Base-by-base conservation (phyloP, 176 grass and related monocot species). In the Paspalum vaginatum region DNA sequence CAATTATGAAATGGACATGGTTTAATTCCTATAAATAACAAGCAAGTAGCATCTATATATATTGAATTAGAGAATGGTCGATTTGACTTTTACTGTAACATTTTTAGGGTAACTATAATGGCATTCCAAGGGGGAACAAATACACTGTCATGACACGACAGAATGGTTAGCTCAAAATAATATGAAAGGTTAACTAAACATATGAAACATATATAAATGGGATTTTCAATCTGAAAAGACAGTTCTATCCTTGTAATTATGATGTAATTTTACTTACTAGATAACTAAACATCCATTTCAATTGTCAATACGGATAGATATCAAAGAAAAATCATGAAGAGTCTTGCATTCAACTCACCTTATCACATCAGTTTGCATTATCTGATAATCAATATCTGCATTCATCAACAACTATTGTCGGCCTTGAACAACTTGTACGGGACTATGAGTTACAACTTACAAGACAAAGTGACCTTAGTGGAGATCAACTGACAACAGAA, bases 121-220 rank as follows among this genome's bases (percentile, higher is more conserved):
- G 13, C 12, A 78, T 51, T 78, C 51, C 76, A 65, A 40, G 4
- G 12, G 27, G 7, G 21, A 62, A 81, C 70, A 76, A 70, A 42
- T 58, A 14, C 5, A 68, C n/a, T 20, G 24, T 13, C 9, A 54
- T 63, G 49, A 72, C 46, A 72, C 51, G 20, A 75, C 49, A 87
- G 17, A 14, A 62, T 61, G 44, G 39, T 81, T 45, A 70, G 53
- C 38, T 82, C 12, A 47, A 47, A 80, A 71, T 67, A 87, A 57
- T 86, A 74, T 55, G 60, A 41, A 74, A 5, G 10, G 43, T 48
- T 67, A 65, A 22, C 67, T 57, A 7, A 6, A 67, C 73, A 53
- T 80, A 68, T 60, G 51, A 14, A 42, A 60, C n/a, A 51, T 48
- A 74, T 55, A 74, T 54, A 67, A 68, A 46, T 11, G 18, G 39